Conservation (phyloP, 2,329 filamentous ascomycete genomes). For the Aureobasidium sp. region DNA sequence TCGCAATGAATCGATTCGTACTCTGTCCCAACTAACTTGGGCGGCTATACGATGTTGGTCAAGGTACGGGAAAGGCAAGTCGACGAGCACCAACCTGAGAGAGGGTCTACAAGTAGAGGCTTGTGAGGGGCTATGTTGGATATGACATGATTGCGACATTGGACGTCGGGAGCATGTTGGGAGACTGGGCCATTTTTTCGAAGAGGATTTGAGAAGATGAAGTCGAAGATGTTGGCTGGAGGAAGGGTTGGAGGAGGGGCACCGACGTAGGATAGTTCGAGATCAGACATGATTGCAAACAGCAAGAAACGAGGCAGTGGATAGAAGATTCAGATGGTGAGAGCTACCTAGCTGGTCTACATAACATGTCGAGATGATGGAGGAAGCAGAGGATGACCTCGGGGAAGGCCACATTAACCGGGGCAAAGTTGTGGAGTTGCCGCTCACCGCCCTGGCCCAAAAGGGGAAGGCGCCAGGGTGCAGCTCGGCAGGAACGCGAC, state of each 20-base stretch:
- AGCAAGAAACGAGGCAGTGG: not conserved
- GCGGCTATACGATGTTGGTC: slow-evolving; percentile 5
- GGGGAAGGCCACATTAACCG: not conserved
- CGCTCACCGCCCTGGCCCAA: slow-evolving; percentile 7
- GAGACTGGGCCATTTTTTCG: slow-evolving; percentile 3
- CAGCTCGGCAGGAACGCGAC: not conserved
- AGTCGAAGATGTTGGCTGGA: slow-evolving; percentile 6
- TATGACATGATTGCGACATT: not conserved
- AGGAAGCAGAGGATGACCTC: slow-evolving; percentile 2
- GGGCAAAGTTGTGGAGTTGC: slow-evolving; percentile 4
- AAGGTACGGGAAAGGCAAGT: not conserved
- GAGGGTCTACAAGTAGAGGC: slow-evolving; percentile 9
- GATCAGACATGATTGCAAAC: slow-evolving; percentile 5
- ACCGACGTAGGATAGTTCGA: slow-evolving; percentile 1
- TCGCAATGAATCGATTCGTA: not conserved
- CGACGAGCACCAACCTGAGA: not conserved
- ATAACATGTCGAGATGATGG: not conserved
- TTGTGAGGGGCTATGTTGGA: slow-evolving; percentile 7
- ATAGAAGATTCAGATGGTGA: not conserved
- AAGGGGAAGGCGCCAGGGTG: not conserved
- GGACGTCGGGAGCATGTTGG: not conserved
- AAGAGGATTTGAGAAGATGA: slow-evolving; percentile 13
- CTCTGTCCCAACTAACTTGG: slow-evolving; percentile 9
- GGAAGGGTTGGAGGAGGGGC: not conserved
- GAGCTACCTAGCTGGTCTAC: slow-evolving; percentile 1